A percentile compares a stretch with the other conserved stretches of the same genome.
phyloP scores from a whole-genome alignment of 2,329 filamentous ascomycete genomes.

The Thielaviopsis cerberus region DNA sequence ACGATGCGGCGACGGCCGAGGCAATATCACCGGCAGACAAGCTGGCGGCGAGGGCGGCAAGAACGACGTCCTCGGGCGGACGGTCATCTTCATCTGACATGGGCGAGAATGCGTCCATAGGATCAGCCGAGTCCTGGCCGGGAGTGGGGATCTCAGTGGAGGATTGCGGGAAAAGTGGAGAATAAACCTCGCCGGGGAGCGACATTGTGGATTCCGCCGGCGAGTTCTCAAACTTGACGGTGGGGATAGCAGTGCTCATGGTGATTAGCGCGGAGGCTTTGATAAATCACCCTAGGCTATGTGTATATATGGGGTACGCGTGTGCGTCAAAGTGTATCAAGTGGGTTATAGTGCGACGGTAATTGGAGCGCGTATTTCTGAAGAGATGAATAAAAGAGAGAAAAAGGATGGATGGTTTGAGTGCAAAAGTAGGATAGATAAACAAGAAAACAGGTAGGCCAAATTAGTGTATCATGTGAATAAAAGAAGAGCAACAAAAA shows the following conservation, averaged over 20 bases:
- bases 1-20: conserved; percentile 9
- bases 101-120: conserved; percentile 32
- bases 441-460: not conserved
- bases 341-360: not conserved
- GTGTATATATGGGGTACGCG: conserved; percentile 7
- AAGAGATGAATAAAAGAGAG: not conserved
- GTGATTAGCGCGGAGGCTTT: conserved; percentile 24
- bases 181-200: conserved; percentile 28
- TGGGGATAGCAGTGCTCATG: conserved; percentile 16
- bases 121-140: conserved; percentile 22
- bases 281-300: conserved; percentile 12
- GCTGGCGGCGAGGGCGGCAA: conserved; percentile 14
- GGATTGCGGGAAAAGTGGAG: conserved; percentile 27
- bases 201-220: conserved; percentile 37
- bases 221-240: conserved; percentile 34
- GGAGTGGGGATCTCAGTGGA: conserved; percentile 17
- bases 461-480: not conserved
- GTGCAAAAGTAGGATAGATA: not conserved
- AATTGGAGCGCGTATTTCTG: not conserved
- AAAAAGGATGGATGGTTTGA: not conserved
- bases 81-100: conserved; percentile 20
- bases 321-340: not conserved
- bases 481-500: not conserved
- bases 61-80: conserved; percentile 14
- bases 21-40: conserved; percentile 8